Conservation (phyloP, 345 rosid genomes). For the Gossypium thurberi region DNA sequence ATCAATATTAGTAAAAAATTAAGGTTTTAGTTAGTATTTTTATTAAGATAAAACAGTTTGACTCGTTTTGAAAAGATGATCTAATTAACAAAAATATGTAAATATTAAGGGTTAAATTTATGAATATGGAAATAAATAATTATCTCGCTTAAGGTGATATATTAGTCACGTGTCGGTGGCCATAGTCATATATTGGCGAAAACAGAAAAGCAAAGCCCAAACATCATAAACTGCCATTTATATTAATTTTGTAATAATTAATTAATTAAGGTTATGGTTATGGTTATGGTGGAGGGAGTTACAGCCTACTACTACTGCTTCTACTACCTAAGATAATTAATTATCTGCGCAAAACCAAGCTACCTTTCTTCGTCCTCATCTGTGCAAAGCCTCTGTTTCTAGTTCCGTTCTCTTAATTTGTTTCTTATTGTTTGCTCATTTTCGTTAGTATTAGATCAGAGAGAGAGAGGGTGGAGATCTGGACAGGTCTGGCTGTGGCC, state of each 20-base stretch:
- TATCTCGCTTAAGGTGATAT: not conserved
- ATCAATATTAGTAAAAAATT: too few species aligned
- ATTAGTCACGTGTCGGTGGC: slow-evolving; percentile 21
- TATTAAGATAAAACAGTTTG: too few species aligned
- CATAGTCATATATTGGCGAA: not conserved
- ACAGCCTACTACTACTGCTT: not conserved
- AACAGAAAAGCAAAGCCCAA: not conserved
- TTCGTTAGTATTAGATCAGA: not conserved
- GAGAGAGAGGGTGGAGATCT: not conserved
- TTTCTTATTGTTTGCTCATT: not conserved
- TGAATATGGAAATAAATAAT: too few species aligned
- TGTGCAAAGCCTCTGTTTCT: not conserved
- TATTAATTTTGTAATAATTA: not conserved
- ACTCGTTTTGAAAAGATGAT: too few species aligned
- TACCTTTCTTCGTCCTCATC: not conserved
- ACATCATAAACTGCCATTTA: not conserved
- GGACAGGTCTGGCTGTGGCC: slow-evolving; percentile 14
- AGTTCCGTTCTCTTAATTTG: not conserved
- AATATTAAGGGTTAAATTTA: too few species aligned
- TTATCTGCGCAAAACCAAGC: not conserved
- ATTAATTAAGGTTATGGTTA: not conserved
- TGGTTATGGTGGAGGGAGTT: not conserved
- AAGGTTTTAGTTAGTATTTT: too few species aligned
- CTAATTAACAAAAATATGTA: too few species aligned
- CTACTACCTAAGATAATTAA: not conserved